These are phyloP conservation scores for Pseudogymnoascus sp. DNA, from an alignment of 2,329 filamentous ascomycete genomes.

Conservation along the genomic window DNA sequence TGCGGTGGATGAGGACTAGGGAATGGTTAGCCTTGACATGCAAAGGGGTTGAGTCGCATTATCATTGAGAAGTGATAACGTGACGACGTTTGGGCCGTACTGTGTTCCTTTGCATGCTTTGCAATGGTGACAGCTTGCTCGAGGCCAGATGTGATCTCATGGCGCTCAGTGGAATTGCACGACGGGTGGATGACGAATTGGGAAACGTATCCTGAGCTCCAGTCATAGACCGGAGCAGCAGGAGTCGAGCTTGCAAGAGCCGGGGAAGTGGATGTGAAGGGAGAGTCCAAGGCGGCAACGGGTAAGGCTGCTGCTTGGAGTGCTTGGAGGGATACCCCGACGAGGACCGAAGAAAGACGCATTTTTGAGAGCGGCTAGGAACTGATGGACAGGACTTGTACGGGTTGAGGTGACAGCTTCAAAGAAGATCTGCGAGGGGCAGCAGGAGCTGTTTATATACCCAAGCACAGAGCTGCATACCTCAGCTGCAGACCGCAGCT, in stretches of 20 bases:
- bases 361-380: background rate
- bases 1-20: constrained; percentile 44
- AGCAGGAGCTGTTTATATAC: background rate
- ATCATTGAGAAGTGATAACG: constrained; percentile 20
- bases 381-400: background rate
- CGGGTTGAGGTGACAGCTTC: background rate
- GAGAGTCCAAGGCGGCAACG: background rate
- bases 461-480: background rate
- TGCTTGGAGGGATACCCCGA: background rate
- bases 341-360: background rate
- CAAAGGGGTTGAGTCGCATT: background rate
- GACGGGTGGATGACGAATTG: constrained; percentile 51
- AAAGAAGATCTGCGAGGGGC: background rate
- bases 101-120: constrained; percentile 54
- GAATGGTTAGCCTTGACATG: background rate
- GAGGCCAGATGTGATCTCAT: constrained; percentile 49
- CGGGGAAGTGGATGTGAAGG: background rate
- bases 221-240: background rate
- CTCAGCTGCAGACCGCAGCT: background rate
- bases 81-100: constrained; percentile 8
- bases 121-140: constrained; percentile 52
- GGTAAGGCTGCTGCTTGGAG: background rate
- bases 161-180: constrained; percentile 55
- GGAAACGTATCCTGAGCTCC: background rate
- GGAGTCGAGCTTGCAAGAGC: background rate